Evolutionary conservation across 1,284 basidiomycete genomes (phyloP), one percentile per base, ranked within the genome.

Genomic region (Pyrrhoderma noxium): DNA sequence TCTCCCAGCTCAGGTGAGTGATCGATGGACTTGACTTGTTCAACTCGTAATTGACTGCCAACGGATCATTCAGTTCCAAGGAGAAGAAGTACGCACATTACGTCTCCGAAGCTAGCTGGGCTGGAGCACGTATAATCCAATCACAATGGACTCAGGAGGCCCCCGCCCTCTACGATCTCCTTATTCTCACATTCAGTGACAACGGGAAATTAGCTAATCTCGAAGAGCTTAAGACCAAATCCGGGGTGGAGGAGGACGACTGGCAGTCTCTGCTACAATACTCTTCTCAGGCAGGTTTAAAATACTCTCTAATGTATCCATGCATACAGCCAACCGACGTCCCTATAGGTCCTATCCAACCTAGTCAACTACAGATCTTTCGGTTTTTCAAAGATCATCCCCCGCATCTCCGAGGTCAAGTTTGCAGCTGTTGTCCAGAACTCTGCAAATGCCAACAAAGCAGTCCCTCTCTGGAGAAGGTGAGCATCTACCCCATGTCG

Each of bases 311-410:
- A 34, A 48, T 18, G 38, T 40, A 40, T 40, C 7, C n/a, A 48
- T 18, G 14, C 21, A 40, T 7, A 22, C n/a, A 22, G 14, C 38
- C 27, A 25, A 22, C 47, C 21, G 27, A 55, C 49, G 50, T 57
- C 31, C 48, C 54, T 45, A 14, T 54, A 89, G 85, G 79, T 81
- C 31, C 62, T 89, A 52, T 82, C 81, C 64, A 91, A 91, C 60
- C 69, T 90, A 34, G 81, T 79, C 18, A 90, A 90, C 65, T 90
- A 80, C 68, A 84, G 77, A 63, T 78, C 76, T 2, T 92, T 92
- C 58, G 89, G 89, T 0, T 87, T 85, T 61, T 87, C 85, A 42
- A 92, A 92, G 67, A 84, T 92, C 58, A 65, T 89, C 49, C 89
- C 89, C 25, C 82, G 89, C 34, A 61, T 85, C 36, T 60, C 79